Percentiles rank a stretch among this genome's conserved stretches.
Evolutionary conservation across 2,329 filamentous ascomycete species (phyloP).

Genomic region (Escovopsis weberi): DNA sequence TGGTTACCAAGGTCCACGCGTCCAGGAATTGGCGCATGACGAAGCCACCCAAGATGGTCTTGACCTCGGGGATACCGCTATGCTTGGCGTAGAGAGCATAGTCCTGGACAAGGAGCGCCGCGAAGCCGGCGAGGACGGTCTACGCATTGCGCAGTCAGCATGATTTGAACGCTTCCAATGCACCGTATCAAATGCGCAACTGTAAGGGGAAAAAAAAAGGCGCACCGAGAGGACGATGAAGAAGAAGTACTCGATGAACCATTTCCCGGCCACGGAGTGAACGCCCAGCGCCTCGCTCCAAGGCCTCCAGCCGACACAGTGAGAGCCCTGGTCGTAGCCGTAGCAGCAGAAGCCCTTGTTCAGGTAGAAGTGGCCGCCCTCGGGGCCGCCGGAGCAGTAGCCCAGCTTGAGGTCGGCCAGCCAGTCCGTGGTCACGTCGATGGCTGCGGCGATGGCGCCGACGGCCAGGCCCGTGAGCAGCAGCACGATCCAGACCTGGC

Average conservation of each 20-base stretch:
- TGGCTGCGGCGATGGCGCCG: slow-evolving; percentile 71
- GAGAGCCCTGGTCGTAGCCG: slow-evolving; percentile 69
- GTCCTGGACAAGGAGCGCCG: slow-evolving; percentile 65
- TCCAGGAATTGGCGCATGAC: slow-evolving; percentile 81
- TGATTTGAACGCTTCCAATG: background rate
- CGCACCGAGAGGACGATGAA: slow-evolving; percentile 73
- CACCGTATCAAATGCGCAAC: background rate
- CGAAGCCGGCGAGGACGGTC: slow-evolving; percentile 63
- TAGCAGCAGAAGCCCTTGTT: slow-evolving; percentile 88
- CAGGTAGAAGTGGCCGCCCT: slow-evolving; percentile 79
- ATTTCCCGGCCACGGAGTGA: slow-evolving; percentile 51
- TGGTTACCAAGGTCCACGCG: slow-evolving; percentile 75
- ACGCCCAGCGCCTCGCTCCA: slow-evolving; percentile 69
- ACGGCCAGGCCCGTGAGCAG: slow-evolving; percentile 74
- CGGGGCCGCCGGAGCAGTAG: slow-evolving; percentile 59
- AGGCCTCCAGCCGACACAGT: slow-evolving; percentile 75
- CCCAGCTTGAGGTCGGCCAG: slow-evolving; percentile 83
- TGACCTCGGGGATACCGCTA: slow-evolving; percentile 95
- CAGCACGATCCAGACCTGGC: slow-evolving; percentile 83
- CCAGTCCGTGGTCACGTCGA: slow-evolving; percentile 88
- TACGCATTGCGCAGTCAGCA: slow-evolving; percentile 17
- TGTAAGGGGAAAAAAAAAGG: background rate
- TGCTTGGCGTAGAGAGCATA: slow-evolving; percentile 85
- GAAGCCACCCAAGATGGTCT: slow-evolving; percentile 87
- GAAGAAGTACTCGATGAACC: slow-evolving; percentile 75